Evolutionary conservation across 495 filamentous ascomycete genomes (phyloP), one percentile per base, ranked within the genome.

Genomic region (Penicillium pulvis): DNA sequence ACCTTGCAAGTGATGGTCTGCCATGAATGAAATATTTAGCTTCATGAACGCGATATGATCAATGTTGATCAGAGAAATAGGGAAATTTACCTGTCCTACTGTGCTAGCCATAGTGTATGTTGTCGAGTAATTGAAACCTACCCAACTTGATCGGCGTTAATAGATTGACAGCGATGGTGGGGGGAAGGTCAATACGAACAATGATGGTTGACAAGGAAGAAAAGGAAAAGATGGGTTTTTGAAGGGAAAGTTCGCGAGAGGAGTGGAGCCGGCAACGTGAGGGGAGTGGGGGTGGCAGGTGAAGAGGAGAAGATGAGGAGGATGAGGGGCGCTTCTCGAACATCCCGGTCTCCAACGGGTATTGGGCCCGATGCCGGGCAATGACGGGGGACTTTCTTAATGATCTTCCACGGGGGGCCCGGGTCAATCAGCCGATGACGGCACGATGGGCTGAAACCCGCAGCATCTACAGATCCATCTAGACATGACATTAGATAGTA

Each of bases 1-100:
- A 84, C 87, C 81, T 90, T 90, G 78, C 88, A 90, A 65, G 83
- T 90, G 69, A 91, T 91, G 39, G 85, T 90, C 88, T 90, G 48
- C 30, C 36, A 39, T 35, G 17, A 23, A 16, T 17, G 0, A 23
- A 23, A 12, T 31, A 19, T 35, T 60, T 44, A 55, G 57, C 44
- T 43, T 47, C 12, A 39, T 17, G 39, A 41, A 10, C 33, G 33
- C 33, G 10, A 45, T 8, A 4, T 5, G 10, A 12, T 30, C 16
- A n/a, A 43, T 46, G 5, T 19, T 9, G 52, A 26, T 26, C 20
- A 19, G 36, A 56, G 24, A 31, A 31, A 42, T 10, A 50, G 46
- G 5, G 26, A 47, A 47, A 31, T 42, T 61, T 71, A 83, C 83
- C 82, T 85, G 71, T 79, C 83, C 83, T 58, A 81, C 82, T 50